Base-by-base conservation (phyloP, 1,284 basidiomycete species). In the Irpex sp. region DNA sequence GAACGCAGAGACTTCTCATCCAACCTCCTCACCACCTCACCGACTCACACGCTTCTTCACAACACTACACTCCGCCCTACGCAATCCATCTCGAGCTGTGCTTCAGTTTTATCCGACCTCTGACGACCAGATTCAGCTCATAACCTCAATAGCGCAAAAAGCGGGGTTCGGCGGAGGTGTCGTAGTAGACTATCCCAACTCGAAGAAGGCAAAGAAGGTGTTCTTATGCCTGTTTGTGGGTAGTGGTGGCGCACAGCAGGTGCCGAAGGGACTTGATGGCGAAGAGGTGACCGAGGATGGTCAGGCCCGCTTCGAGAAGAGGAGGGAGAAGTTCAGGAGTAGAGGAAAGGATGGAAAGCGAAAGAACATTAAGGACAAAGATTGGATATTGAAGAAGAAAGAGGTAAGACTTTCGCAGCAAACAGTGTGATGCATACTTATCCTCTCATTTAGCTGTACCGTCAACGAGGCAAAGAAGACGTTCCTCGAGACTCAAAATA, bases 111-210 rank as follows among this genome's bases (percentile, higher is more conserved):
- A 98, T 74, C 96, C 95, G 7, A 89, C 91, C 2, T 93, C 90
- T 2, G 96, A 98, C 75, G 94, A 98, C 73, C 96, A 98, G 77
- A 89, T 98, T 67, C 90, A 92, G 67, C 86, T 99, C 63, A 96
- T 99, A 71, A 98, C 96, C 56, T 87, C 88, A 4, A 90, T 90
- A 66, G 97, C 97, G 1, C 94, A 96, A 69, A 88, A 87, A 64
- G 94, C 97, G 4, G 97, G 97, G 0, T 99, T 99, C 72, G 95
- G 96, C 5, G 97, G 97, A 62, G 97, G 97, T 65, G 76, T 99
- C 36, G 92, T 99, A 19, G 93, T 99, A 51, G 97, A 99, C 77
- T 98, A 94, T 74, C 96, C 95, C 3, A 97, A 98, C 75, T 96
- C 93, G 0, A 93, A 91, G 69, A 98, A 96, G 74, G 94, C 93